Evolutionary conservation across 2,329 filamentous ascomycete genomes (phyloP), one percentile per base, ranked within the genome.

Genomic region (Ophiocordyceps camponoti-rufipedis): DNA sequence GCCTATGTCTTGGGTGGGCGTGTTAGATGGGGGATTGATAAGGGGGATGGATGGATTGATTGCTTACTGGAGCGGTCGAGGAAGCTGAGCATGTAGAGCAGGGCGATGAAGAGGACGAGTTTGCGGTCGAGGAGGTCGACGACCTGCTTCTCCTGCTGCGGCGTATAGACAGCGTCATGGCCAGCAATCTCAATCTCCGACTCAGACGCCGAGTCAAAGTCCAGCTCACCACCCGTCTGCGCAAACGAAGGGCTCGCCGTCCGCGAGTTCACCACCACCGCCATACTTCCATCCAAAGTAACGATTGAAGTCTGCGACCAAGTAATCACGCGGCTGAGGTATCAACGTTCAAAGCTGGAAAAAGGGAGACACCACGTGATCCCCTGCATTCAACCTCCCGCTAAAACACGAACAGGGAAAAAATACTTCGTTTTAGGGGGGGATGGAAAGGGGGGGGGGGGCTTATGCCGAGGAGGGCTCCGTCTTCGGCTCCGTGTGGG

Each of bases 11-110:
- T n/a, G 23, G 14, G 28, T 4, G 10, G 12, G 9, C 5, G n/a
- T 28, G n/a, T 31, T 12, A 18, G 16, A 19, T n/a, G n/a, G n/a
- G 28, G 16, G 28, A 43, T 9, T 12, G 11, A 12, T 16, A n/a
- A n/a, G 29, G 14, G 40, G 41, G 28, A 23, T n/a, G 23, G 33
- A 28, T 4, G 32, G n/a, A 13, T 65, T 71, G 50, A 5, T 3
- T 3, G 23, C 23, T 23, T 67, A 87, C 85, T 94, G 16, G 84
- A 88, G 52, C 87, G 73, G 60, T 94, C 87, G 51, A 94, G 63
- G 58, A 94, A 94, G 50, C 80, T 82, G 49, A 94, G 67, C 69
- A 93, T 74, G 58, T 91, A 95, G 12, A 94, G 69, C 48, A 89
- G 59, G 11, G 85, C 82, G 50, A 94, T 72, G 57, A 94, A 93